Base-by-base conservation (phyloP, 768 basidiomycete genomes). In the Lactifluus echinatus region DNA sequence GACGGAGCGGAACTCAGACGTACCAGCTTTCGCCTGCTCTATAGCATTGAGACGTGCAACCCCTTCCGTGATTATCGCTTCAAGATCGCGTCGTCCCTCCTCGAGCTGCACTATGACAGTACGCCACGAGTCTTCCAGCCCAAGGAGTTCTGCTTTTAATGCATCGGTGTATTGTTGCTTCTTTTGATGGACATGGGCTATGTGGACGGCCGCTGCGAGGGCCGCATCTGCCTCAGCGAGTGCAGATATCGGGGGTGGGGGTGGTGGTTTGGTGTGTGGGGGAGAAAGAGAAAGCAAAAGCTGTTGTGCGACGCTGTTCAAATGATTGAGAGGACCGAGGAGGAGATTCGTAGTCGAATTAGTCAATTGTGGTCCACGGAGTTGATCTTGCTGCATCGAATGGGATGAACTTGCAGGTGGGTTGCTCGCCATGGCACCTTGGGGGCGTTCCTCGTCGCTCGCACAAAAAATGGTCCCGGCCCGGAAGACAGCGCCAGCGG, bases 231-330 rank as follows among this genome's bases (percentile, higher is more conserved):
- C 83, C 2, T 73, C 69, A 17, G 87, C 67, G 66, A 92, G 85
- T 0, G 83, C 76, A 4, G 74, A 68, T 8, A 72, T 54, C 1
- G 84, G 71, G 5, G 84, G 84, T 4, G 82, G 74, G 0, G 81
- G 85, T 0, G 84, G 81, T 0, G 82, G 82, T 66, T 79, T 81
- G 1, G 76, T 73, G 58, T 85, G 82, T 12, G 77, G 72, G 0
- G 87, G 84, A 26, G 87, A 87, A 34, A 91, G 71, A 8, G 89
- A 86, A 49, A 80, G 76, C 66, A 91, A 87, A 31, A 92, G 77
- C 0, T 78, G 78, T 57, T 82, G 83, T 0, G 88, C 79, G 17
- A 92, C 75, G 0, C 75, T 62, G 50, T 86, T 82, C 24, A 89
- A 70, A 11, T 83, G 73, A 36, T 78, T 75, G 53, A 90, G 72